Conservation (phyloP, 1,284 basidiomycete species). For the Cutaneotrichosporon arboriforme region DNA sequence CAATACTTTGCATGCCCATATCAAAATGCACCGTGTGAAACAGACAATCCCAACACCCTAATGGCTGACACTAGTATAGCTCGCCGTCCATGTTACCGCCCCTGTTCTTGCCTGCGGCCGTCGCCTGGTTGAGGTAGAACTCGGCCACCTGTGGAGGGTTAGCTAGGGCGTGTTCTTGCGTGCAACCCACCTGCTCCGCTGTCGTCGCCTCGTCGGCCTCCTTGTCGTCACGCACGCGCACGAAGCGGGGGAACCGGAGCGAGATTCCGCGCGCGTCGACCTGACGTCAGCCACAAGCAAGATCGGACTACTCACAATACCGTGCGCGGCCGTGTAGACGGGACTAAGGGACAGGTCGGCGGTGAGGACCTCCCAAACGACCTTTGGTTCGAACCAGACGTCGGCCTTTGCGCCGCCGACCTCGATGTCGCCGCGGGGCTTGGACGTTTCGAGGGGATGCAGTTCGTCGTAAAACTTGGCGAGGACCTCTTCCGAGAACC, state of each 20-base stretch:
- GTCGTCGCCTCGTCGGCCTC: slow-evolving; percentile 82
- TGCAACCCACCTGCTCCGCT: slow-evolving; percentile 68
- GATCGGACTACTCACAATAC: slow-evolving; percentile 59
- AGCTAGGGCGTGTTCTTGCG: no score
- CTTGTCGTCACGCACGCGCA: slow-evolving; percentile 90
- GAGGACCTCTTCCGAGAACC: slow-evolving; percentile 88
- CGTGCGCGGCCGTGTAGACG: slow-evolving; percentile 94
- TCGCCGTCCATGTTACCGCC: slow-evolving; percentile 66
- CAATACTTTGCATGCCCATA: background rate
- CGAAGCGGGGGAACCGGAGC: slow-evolving; percentile 90
- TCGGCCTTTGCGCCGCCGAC: slow-evolving; percentile 87
- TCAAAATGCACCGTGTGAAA: background rate
- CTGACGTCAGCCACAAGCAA: slow-evolving; percentile 46
- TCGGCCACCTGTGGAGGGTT: slow-evolving; percentile 72
- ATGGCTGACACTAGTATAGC: background rate
- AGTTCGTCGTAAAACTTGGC: slow-evolving; percentile 77
- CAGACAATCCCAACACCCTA: background rate
- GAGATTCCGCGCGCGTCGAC: slow-evolving; percentile 86
- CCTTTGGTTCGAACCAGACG: slow-evolving; percentile 87
- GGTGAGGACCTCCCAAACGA: slow-evolving; percentile 97
- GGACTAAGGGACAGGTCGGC: slow-evolving; percentile 96
- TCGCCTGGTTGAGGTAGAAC: slow-evolving; percentile 86
- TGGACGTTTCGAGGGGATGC: slow-evolving; percentile 63
- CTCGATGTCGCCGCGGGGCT: slow-evolving; percentile 65
- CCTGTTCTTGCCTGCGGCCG: slow-evolving; percentile 63